Conservation (phyloP, 345 rosid species). For the Hibiscus trionum region DNA sequence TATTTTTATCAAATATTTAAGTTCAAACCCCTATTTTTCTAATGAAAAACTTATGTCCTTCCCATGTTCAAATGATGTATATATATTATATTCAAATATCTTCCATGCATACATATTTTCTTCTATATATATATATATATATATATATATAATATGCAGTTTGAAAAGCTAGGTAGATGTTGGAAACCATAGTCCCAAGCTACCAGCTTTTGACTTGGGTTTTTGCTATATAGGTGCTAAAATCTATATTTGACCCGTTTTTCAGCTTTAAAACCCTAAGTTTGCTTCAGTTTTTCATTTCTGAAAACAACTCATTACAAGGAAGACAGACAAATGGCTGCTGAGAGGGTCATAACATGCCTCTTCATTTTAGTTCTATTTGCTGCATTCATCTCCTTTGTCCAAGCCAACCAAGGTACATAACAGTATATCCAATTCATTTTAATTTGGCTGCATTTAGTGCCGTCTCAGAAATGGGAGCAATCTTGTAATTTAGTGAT, state of each 20-base stretch:
- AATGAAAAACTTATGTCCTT: too few species aligned
- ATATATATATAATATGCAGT: not conserved
- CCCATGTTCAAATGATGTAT: conserved; percentile 17
- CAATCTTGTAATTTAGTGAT: not conserved
- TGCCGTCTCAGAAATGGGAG: too few species aligned
- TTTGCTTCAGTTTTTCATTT: not conserved
- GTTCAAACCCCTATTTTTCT: too few species aligned
- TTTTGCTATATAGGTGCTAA: not conserved
- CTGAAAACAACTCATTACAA: not conserved
- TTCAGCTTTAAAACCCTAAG: conserved; percentile 12
- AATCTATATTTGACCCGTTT: conserved; percentile 14
- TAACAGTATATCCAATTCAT: not conserved
- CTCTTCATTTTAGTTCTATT: conserved; percentile 14
- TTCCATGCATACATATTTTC: not conserved
- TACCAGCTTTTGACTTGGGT: not conserved
- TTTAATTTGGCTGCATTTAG: not conserved
- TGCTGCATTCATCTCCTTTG: conserved; percentile 4
- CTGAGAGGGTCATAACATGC: conserved; percentile 2
- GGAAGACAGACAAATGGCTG: conserved; percentile 10
- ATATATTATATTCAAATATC: not conserved
- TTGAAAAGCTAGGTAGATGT: conserved; percentile 15
- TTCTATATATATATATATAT: not conserved
- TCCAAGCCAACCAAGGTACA: conserved; percentile 8
- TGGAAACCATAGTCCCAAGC: conserved; percentile 11
- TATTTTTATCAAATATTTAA: too few species aligned